phyloP scores from a whole-genome alignment of 2,329 filamentous ascomycete genomes.

The Dothidotthia symphoricarpi region DNA sequence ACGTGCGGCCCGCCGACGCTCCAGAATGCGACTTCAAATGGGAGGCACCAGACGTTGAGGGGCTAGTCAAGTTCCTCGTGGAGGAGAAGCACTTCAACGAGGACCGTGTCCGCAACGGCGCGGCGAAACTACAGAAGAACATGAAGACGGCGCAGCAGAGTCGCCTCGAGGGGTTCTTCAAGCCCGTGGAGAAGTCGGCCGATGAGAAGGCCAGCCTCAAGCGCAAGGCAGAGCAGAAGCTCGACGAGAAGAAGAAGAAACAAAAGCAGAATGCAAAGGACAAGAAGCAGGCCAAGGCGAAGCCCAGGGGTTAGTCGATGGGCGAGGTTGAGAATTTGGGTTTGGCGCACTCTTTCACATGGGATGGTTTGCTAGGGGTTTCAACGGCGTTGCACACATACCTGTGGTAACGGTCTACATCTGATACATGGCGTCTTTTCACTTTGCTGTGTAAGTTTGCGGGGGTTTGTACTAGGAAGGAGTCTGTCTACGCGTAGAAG shows the following conservation, averaged over 20 bases:
- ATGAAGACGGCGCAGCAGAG: conserved; percentile 88
- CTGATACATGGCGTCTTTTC: too few species aligned
- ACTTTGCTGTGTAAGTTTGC: too few species aligned
- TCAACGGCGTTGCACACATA: background rate
- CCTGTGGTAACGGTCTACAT: too few species aligned
- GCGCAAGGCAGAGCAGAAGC: conserved; percentile 89
- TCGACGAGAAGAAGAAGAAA: conserved; percentile 92
- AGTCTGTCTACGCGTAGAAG: too few species aligned
- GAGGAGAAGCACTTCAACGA: conserved; percentile 96
- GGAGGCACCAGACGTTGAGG: conserved; percentile 89
- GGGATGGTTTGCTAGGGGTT: too few species aligned
- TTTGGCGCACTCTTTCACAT: too few species aligned
- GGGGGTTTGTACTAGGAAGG: too few species aligned
- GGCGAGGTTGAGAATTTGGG: too few species aligned
- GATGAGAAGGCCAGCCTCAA: conserved; percentile 82
- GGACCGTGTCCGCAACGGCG: conserved; percentile 80
- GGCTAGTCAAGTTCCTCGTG: conserved; percentile 84
- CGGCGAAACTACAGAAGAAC: conserved; percentile 79
- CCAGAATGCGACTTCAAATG: conserved; percentile 95
- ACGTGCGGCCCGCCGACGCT: conserved; percentile 79
- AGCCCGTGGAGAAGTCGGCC: conserved; percentile 82
- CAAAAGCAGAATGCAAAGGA: conserved; percentile 91
- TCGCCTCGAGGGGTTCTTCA: conserved; percentile 94
- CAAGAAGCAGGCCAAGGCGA: conserved; percentile 86
- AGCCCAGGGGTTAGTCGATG: too few species aligned